phyloP scores from a whole-genome alignment of 345 rosid species.

The Aegle marmelos region DNA sequence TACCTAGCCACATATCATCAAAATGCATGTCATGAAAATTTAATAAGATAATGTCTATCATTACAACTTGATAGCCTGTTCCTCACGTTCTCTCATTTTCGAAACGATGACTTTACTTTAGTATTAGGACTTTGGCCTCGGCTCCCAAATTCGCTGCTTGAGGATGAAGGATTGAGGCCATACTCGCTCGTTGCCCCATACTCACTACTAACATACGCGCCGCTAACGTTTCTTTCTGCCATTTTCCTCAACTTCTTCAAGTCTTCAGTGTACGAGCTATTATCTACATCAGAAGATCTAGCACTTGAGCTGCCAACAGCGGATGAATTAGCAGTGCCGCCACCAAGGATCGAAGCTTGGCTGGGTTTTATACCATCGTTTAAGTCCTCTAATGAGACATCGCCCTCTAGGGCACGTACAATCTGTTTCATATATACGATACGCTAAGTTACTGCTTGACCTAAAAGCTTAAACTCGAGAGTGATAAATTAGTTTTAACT shows the following conservation, averaged over 20 bases:
- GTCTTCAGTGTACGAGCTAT: slow-evolving; percentile 41
- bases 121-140: slow-evolving; percentile 1
- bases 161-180: slow-evolving; percentile 64
- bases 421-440: slow-evolving; percentile 33
- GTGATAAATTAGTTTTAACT: not conserved
- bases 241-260: slow-evolving; percentile 47
- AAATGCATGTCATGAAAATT: not conserved
- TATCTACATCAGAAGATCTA: slow-evolving; percentile 28
- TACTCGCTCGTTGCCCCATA: slow-evolving; percentile 68
- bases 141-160: slow-evolving; percentile 54
- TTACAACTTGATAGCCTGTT: not conserved
- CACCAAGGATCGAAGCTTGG: not conserved
- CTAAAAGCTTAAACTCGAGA: not conserved
- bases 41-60: not conserved
- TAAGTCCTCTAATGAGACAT: slow-evolving; percentile 58
- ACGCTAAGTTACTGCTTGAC: not conserved
- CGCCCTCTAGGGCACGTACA: slow-evolving; percentile 70
- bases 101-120: not conserved
- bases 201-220: slow-evolving; percentile 51
- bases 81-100: not conserved
- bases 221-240: slow-evolving; percentile 28
- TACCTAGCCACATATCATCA: too few relatives aligned
- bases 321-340: not conserved
- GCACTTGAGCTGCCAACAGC: slow-evolving; percentile 16
- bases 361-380: slow-evolving; percentile 39